Evolutionary conservation across 1,139 yeast genomes (phyloP), one percentile per base, ranked within the genome.

Genomic region (Blastobotrys serpentis): DNA sequence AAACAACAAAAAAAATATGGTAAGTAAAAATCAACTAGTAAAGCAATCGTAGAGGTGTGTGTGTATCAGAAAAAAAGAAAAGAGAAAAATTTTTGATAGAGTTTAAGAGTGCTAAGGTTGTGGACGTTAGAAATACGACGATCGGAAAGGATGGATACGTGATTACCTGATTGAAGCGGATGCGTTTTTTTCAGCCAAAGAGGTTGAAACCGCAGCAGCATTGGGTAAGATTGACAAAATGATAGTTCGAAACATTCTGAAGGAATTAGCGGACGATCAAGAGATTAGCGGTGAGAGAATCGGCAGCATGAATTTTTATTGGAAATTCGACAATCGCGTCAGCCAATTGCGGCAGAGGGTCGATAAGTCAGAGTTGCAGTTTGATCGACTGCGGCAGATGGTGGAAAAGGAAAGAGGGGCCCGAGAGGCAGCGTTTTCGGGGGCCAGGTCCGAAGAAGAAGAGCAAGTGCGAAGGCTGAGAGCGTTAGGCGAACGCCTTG

Each of bases 251-350:
- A 80, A 74, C 10, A 55, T 78, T 4, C 60, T 78, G 8, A 74
- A 73, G 44, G 58, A 61, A 11, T 66, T 78, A 51, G 63, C 77
- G 4, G 81, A 77, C 53, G 78, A 75, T 37, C 70, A 69, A 0
- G 57, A 77, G 33, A 69, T 79, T 5, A 72, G 71, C 41, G 70
- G 71, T 38, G 81, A 77, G 52, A 79, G 78, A 62, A 76, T 82
- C 57, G 84, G 84, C 0, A 67, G 69, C 10, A 71, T 77, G 2
- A 77, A 77, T 51, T 67, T 77, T 14, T 79, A 77, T 57, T 78
- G 83, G 81, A 68, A 77, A 42, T 78, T 77, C 57, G 69, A 70
- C 44, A 71, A 73, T 47, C 74, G 74, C 41, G 7, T n/a, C n/a
- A n/a, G n/a, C n/a, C n/a, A n/a, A n/a, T n/a, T n/a, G n/a, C n/a